phyloP scores from a whole-genome alignment of 257 asterid genomes.

The Coffea eugenioides region DNA sequence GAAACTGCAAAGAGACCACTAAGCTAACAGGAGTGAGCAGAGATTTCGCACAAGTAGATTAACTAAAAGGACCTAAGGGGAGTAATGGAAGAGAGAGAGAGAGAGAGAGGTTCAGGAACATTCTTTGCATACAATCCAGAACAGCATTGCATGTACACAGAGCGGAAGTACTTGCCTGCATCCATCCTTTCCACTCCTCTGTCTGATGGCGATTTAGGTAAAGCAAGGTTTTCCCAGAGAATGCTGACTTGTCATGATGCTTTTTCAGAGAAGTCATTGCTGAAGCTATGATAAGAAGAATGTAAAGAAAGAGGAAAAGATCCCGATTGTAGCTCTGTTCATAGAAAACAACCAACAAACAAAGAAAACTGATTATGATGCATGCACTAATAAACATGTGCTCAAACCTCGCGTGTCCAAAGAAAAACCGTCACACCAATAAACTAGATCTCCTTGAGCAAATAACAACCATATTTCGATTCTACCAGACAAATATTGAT shows the following conservation, averaged over 20 bases:
- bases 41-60: background rate
- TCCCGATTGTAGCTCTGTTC: slow-evolving; percentile 95
- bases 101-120: background rate
- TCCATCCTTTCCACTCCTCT: slow-evolving; percentile 97
- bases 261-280: slow-evolving; percentile 88
- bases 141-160: background rate
- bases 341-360: slow-evolving; percentile 27
- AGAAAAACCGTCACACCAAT: background rate
- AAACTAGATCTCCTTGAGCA: background rate
- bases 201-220: slow-evolving; percentile 96
- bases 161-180: slow-evolving; percentile 72
- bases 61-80: too few relatives aligned
- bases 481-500: background rate
- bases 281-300: slow-evolving; percentile 80
- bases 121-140: background rate
- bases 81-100: too few relatives aligned
- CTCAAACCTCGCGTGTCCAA: background rate
- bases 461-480: background rate
- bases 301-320: slow-evolving; percentile 70
- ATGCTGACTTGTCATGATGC: slow-evolving; percentile 82
- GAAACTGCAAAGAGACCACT: background rate
- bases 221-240: slow-evolving; percentile 78
- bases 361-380: background rate
- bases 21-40: too few relatives aligned
- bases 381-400: background rate